These are phyloP conservation scores for Citeromyces matritensis DNA, from an alignment of 805 yeast genomes.

Conservation along the genomic window DNA sequence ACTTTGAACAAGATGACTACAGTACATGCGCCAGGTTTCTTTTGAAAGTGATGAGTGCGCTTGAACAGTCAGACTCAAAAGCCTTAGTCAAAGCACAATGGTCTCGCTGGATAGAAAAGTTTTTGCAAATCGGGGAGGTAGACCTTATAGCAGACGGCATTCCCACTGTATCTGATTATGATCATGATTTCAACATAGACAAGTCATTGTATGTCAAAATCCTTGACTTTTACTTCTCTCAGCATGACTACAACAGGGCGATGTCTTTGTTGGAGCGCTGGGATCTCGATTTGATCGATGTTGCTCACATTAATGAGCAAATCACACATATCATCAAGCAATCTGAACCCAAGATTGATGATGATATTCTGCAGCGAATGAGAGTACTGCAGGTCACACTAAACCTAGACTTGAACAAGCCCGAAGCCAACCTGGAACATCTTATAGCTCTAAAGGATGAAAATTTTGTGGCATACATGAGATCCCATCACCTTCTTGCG, in stretches of 20 bases:
- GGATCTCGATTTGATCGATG: conserved; percentile 40
- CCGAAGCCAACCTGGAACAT: conserved; percentile 49
- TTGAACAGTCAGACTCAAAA: conserved; percentile 9
- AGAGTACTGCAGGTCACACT: conserved; percentile 33
- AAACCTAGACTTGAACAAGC: conserved; percentile 42
- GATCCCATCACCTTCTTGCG: conserved; percentile 46
- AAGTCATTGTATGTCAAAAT: conserved; percentile 26
- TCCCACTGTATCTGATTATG: conserved; percentile 31
- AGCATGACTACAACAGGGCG: conserved; percentile 19
- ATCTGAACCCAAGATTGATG: conserved; percentile 7
- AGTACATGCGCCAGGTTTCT: conserved; percentile 35
- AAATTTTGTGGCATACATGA: conserved; percentile 38
- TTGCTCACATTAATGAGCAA: conserved; percentile 21
- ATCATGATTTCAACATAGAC: conserved; percentile 8
- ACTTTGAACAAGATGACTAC: conserved; percentile 35
- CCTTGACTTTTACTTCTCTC: conserved; percentile 27
- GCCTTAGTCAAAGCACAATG: conserved; percentile 26
- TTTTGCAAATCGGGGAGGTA: conserved; percentile 29
- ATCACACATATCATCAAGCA: conserved; percentile 30
- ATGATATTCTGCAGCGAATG: conserved; percentile 9
- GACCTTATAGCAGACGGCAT: conserved; percentile 31
- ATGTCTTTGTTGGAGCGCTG: conserved; percentile 31
- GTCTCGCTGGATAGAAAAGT: conserved; percentile 46
- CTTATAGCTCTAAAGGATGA: conserved; percentile 40
- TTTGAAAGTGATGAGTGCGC: conserved; percentile 16